Percentiles rank a stretch among this genome's conserved stretches.
These are phyloP conservation scores for Corynascus novoguineensis DNA, from an alignment of 495 filamentous ascomycete genomes.

Conservation along the genomic window DNA sequence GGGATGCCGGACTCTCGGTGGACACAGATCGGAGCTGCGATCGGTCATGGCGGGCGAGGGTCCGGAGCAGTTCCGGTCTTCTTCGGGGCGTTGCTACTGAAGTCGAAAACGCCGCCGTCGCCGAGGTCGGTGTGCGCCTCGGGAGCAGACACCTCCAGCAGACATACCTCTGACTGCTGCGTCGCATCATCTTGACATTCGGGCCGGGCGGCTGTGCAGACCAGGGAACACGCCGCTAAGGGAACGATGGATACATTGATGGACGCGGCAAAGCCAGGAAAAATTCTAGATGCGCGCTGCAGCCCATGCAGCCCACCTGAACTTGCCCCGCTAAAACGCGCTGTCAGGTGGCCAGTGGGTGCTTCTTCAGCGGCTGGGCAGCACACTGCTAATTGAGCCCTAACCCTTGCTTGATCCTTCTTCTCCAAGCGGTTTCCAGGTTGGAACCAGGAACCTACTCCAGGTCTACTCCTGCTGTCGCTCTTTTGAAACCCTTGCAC, in stretches of 20 bases:
- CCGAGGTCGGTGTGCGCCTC: not conserved
- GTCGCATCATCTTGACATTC: conserved; percentile 24
- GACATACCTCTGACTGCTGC: conserved; percentile 24
- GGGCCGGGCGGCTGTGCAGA: not conserved
- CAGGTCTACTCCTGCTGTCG: no score
- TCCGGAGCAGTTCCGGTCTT: not conserved
- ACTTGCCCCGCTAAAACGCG: conserved; percentile 15
- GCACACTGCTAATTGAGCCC: no score
- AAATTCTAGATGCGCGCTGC: conserved; percentile 8
- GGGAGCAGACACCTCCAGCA: conserved; percentile 26
- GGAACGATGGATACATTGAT: no score
- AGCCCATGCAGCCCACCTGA: no score
- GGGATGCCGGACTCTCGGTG: not conserved
- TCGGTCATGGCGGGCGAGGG: conserved; percentile 5
- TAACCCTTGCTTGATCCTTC: conserved; percentile 8
- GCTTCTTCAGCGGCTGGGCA: not conserved
- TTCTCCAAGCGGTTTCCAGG: no score
- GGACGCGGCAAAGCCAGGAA: not conserved
- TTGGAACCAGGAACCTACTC: no score
- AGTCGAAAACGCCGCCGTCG: not conserved
- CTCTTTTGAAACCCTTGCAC: no score
- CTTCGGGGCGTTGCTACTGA: not conserved
- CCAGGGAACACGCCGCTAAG: no score
- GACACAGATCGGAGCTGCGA: not conserved
- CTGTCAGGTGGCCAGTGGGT: conserved; percentile 12